These are phyloP conservation scores for Podaxis sp. DNA, from an alignment of 768 basidiomycete species.

Conservation along the genomic window DNA sequence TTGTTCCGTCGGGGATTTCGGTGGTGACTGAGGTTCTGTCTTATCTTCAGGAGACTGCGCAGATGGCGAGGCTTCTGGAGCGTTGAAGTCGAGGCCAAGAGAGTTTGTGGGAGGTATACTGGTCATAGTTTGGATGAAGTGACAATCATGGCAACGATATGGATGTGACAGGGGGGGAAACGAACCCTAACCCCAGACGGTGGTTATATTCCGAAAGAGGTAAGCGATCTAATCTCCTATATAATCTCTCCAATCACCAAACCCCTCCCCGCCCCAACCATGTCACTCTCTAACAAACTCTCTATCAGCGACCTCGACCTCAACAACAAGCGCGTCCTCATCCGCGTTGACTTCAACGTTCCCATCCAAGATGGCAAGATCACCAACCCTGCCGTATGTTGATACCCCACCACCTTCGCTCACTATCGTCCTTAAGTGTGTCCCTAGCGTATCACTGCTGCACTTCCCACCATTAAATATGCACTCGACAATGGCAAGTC, in stretches of 20 bases:
- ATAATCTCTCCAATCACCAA: slow-evolving; percentile 19
- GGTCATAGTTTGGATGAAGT: slow-evolving; percentile 28
- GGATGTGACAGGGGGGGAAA: slow-evolving; percentile 14
- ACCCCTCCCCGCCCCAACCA: slow-evolving; percentile 32
- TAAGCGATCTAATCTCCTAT: slow-evolving; percentile 23
- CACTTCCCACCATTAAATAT: slow-evolving; percentile 92
- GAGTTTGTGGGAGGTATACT: slow-evolving; percentile 49
- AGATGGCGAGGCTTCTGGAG: slow-evolving; percentile 29
- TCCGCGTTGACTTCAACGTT: slow-evolving; percentile 96
- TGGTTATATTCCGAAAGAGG: slow-evolving; percentile 6
- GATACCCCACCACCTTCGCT: slow-evolving; percentile 15
- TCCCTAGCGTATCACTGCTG: slow-evolving; percentile 90
- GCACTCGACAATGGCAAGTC: slow-evolving; percentile 77
- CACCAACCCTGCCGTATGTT: slow-evolving; percentile 92
- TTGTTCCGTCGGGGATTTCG: slow-evolving; percentile 19
- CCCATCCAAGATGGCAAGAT: slow-evolving; percentile 89
- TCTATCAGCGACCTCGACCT: slow-evolving; percentile 90
- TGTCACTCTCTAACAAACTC: slow-evolving; percentile 96
- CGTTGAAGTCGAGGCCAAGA: slow-evolving; percentile 68
- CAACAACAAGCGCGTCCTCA: slow-evolving; percentile 85
- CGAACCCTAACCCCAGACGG: slow-evolving; percentile 30
- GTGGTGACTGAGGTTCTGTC: slow-evolving; percentile 16
- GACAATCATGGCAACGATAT: slow-evolving; percentile 30
- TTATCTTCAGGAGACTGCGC: slow-evolving; percentile 15
- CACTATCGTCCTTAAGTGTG: slow-evolving; percentile 17